Evolutionary conservation across 2,329 filamentous ascomycete genomes (phyloP), one percentile per base, ranked within the genome.

Genomic region (Fusarium anguioides): DNA sequence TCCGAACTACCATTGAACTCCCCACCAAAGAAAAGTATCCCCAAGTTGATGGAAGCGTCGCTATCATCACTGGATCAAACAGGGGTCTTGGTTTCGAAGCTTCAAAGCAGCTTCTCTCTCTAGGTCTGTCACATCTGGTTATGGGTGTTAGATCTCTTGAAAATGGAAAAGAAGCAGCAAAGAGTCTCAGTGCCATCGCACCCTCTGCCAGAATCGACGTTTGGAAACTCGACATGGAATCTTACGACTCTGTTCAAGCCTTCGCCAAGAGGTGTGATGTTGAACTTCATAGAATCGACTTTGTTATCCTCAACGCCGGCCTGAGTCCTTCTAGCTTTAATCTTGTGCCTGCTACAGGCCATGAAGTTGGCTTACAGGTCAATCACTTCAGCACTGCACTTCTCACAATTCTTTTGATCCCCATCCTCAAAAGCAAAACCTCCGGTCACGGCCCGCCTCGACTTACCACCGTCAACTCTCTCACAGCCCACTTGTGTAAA

Each of bases 241-340:
- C 68, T 6, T 75, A 75, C 27, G 59, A 67, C 10, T 74, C 70
- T 14, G 48, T 75, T 10, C 58, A 66, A 8, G 37, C 51, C 0
- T 75, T 75, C 54, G 61, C 50, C 0, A 29, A 27, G 6, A 62
- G 29, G 20, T 73, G 70, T 8, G 46, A 61, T 14, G 15, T 18
- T 3, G 54, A 58, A 4, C 63, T 75, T 6, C 17, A 47, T 2
- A 54, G 50, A 1, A 64, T 75, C 8, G 73, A 75, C 35, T 60
- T 71, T 24, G 74, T 67, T 6, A 75, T 80, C 26, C 63, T 80
- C 6, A 80, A 80, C n/a, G 77, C 77, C 6, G 78, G 78, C 0
- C 20, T 78, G 0, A 44, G 47, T 1, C 62, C 63, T 4, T 14
- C 61, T 0, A 24, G 64, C 0, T 76, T 75, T n/a, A 41, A 59